Evolutionary conservation across 208 protist genomes (phyloP), one percentile per base, ranked within the genome.

Genomic region (Blechomonas ayalai): DNA sequence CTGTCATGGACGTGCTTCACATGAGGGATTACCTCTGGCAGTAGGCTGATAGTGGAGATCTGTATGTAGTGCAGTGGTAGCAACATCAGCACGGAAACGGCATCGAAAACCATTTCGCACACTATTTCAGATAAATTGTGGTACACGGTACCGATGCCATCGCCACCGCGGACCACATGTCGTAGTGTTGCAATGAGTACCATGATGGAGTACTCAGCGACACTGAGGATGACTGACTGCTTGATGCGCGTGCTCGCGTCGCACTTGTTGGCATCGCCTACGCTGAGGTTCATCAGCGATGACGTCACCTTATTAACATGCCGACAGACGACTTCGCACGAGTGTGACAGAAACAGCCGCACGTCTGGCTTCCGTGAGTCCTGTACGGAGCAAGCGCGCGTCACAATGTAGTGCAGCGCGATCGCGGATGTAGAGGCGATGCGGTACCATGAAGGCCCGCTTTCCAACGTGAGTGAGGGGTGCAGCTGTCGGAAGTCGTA

Each of bases 401-500:
- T 51, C 1, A 80, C 82, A n/a, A 91, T 45, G 50, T 82, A 81
- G 57, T 89, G 67, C 33, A 91, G 60, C 40, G 69, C 71, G 41
- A 83, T 68, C 45, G 73, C 74, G 9, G 86, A 76, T 1, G 73
- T 82, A 6, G 71, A 83, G 22, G 82, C 74, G 16, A 91, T 65
- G 52, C 59, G 54, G 60, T 88, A 91, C 77, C 75, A 86, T 16
- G 69, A 89, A 9, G 86, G 86, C 0, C 69, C 67, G 5, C 36
- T 46, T 0, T 12, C 20, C 22, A 75, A 32, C 39, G 28, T 61
- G 23, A 90, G 55, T 2, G 69, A 57, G 3, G 86, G 73, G 60
- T 91, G 82, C 48, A 86, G 70, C 55, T 68, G 66, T 2, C 78
- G 76, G 57, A 76, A 88, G 52, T 95, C 86, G 41, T 82, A 95